phyloP scores from a whole-genome alignment of 306 rosid species.

The Casuarina equisetifolia region DNA sequence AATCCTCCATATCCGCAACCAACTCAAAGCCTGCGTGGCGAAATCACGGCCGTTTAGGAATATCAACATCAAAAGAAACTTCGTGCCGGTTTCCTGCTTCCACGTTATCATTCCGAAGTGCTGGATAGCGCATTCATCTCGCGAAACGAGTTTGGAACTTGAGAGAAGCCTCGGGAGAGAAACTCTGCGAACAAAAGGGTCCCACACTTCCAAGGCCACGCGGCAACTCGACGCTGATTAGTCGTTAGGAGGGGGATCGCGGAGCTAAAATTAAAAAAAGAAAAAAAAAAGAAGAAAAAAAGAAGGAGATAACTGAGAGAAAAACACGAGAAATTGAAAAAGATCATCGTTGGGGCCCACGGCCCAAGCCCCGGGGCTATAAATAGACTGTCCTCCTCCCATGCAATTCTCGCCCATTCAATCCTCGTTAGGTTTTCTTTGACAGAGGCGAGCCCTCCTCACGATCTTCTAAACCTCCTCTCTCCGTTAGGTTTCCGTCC shows the following conservation, averaged over 20 bases:
- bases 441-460: not conserved
- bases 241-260: conserved; percentile 13
- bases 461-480: not conserved
- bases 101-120: conserved; percentile 1
- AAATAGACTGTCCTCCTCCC: conserved; percentile 44
- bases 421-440: conserved; percentile 17
- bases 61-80: conserved; percentile 28
- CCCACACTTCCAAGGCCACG: conserved; percentile 41
- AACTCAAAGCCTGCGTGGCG: conserved; percentile 25
- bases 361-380: conserved; percentile 36
- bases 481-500: not conserved
- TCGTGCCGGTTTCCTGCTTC: conserved; percentile 29
- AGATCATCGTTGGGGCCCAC: conserved; percentile 25
- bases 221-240: conserved; percentile 78
- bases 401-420: conserved; percentile 71
- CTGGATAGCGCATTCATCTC: conserved; percentile 5
- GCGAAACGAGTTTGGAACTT: not conserved
- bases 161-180: not conserved
- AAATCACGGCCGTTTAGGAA: conserved; percentile 13
- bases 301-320: not conserved
- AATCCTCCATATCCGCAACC: not conserved
- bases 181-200: not conserved
- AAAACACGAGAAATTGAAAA: conserved; percentile 30
- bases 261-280: not conserved
- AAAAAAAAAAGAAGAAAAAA: not conserved